These are phyloP conservation scores for Graphilbum sp. DNA, from an alignment of 2,329 filamentous ascomycete species.

Conservation along the genomic window DNA sequence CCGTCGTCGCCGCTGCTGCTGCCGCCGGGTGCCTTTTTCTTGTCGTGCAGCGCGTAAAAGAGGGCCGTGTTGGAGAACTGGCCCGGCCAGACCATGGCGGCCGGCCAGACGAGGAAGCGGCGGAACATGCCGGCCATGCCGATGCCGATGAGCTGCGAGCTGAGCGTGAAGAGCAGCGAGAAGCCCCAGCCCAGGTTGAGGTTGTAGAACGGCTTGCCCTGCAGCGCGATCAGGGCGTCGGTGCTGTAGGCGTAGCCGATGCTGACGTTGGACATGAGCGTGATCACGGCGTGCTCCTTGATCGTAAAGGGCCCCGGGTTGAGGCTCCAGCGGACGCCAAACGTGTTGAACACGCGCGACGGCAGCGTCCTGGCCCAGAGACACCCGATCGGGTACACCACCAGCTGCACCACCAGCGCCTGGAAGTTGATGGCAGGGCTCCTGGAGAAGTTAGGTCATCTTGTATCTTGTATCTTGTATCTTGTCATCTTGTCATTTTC, in stretches of 20 bases:
- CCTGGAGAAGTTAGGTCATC: too few species aligned
- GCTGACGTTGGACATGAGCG: slow-evolving; percentile 42
- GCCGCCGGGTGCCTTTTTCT: slow-evolving; percentile 18
- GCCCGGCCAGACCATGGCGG: slow-evolving; percentile 34
- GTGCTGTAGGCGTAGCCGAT: slow-evolving; percentile 32
- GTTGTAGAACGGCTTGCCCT: slow-evolving; percentile 14
- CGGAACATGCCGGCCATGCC: slow-evolving; percentile 33
- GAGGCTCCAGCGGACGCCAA: slow-evolving; percentile 28
- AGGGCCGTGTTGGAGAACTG: slow-evolving; percentile 29
- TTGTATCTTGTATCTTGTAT: too few species aligned
- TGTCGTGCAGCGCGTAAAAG: slow-evolving; percentile 29
- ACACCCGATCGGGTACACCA: slow-evolving; percentile 38
- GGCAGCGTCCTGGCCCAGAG: slow-evolving; percentile 33
- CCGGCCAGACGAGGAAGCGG: slow-evolving; percentile 33
- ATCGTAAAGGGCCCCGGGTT: slow-evolving; percentile 41
- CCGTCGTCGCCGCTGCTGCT: too few species aligned
- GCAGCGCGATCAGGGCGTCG: slow-evolving; percentile 28
- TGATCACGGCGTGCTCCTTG: slow-evolving; percentile 44
- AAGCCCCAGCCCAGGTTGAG: slow-evolving; percentile 25
- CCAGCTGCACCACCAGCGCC: too few species aligned
- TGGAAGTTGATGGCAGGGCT: too few species aligned
- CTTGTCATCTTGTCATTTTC: too few species aligned
- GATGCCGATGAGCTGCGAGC: slow-evolving; percentile 38
- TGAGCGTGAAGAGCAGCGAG: slow-evolving; percentile 30
- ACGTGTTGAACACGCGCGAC: too few species aligned